Base-by-base conservation (phyloP, 1,139 yeast genomes). In the Geotrichum klebahnii region DNA sequence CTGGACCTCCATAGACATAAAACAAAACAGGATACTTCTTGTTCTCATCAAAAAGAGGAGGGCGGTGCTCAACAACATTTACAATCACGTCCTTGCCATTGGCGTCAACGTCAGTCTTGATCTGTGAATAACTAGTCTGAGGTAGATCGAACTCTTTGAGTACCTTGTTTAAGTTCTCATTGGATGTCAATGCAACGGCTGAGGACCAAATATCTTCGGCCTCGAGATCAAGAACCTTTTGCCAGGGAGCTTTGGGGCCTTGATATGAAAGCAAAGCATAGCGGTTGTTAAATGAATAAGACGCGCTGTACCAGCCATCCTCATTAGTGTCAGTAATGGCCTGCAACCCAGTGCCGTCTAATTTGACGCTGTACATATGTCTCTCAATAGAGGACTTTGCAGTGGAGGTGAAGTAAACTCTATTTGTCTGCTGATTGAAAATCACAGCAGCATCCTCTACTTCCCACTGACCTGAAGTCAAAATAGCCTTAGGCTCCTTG, bases 1-100 rank as follows among this genome's bases (percentile, higher is more conserved):
- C 96, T 0, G 99, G 99, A 0, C 97, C 98, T 3, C 96, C 97
- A 65, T 92, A 92, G 3, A 82, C 87, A 58, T 81, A 81, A 23
- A 90, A 95, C 51, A 92, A 67, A 2, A 92, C 66, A 0, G 97
- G 97, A 63, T 90, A 82, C 62, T 82, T 79, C 37, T 59, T 56
- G 29, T 57, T 52, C 2, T 80, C 74, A 57, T 83, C 73, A 62
- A 89, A 85, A 53, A 76, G 72, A 0, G 81, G 78, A 0, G 98
- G 98, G 34, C 80, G 71, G 3, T 84, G 82, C 64, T 90, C 97
- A 44, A 84, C 69, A 50, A 82, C 79, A 63, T 86, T 83, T 32
- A 86, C 72, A n/a, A 66, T 61, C 3, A 81, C 65, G 23, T 68
- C 57, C 14, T 55, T 45, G 48, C 70, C 65, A 1, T 62, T 63